phyloP scores from a whole-genome alignment of 2,329 filamentous ascomycete genomes.

The Trichocomaceae sp. region DNA sequence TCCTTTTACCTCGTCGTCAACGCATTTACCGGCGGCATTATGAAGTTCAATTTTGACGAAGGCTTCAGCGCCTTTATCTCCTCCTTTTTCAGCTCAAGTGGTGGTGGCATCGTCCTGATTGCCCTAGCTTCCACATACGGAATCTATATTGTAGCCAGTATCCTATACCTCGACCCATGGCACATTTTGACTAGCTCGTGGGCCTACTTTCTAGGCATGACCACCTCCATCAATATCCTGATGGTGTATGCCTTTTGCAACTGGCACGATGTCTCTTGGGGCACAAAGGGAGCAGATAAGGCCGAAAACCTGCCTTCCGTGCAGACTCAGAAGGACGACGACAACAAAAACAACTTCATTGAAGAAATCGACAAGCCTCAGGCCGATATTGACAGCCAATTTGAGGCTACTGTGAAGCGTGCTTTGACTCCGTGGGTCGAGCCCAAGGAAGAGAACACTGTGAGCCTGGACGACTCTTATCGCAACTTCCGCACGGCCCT shows the following conservation, averaged over 20 bases:
- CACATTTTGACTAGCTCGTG: slow-evolving; percentile 99
- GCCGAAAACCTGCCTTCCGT: slow-evolving; percentile 87
- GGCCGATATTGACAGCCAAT: slow-evolving; percentile 96
- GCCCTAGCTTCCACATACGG: background rate
- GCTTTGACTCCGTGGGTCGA: slow-evolving; percentile 77
- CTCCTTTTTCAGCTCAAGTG: slow-evolving; percentile 73
- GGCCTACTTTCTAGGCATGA: slow-evolving; percentile 88
- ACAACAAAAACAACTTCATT: slow-evolving; percentile 79
- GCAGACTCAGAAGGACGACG: slow-evolving; percentile 75
- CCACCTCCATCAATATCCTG: slow-evolving; percentile 97
- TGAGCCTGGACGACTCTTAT: slow-evolving; percentile 93
- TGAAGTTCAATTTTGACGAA: slow-evolving; percentile 59
- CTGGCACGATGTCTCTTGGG: slow-evolving; percentile 99
- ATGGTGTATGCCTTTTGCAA: slow-evolving; percentile 99
- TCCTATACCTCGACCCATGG: slow-evolving; percentile 97
- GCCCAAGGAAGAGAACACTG: slow-evolving; percentile 69
- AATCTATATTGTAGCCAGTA: slow-evolving; percentile 39
- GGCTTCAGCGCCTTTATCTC: slow-evolving; percentile 60
- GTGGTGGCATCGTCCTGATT: slow-evolving; percentile 22
- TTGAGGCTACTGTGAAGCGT: slow-evolving; percentile 91
- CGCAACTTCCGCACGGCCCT: slow-evolving; percentile 98
- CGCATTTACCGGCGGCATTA: slow-evolving; percentile 61
- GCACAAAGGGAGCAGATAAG: slow-evolving; percentile 98
- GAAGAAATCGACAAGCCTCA: slow-evolving; percentile 96
- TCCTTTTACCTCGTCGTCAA: slow-evolving; percentile 80